Conservation (phyloP, 148 eudicot species). For the Pharnaceum exiguum region DNA sequence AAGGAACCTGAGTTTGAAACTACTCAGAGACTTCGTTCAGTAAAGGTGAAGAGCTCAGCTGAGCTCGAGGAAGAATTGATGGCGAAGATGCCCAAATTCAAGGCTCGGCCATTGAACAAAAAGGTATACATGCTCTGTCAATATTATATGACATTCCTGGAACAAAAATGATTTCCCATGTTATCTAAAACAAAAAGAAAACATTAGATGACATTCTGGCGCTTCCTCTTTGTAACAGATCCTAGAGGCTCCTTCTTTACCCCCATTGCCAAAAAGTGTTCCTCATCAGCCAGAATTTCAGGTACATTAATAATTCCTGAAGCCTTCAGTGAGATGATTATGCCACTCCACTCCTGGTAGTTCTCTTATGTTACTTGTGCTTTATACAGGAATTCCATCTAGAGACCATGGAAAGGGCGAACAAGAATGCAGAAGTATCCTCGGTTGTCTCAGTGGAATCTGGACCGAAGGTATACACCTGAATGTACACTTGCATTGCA, state of each 20-base stretch:
- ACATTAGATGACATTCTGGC: too few relatives aligned
- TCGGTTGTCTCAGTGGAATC: conserved; percentile 65
- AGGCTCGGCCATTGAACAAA: conserved; percentile 82
- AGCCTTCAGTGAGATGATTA: not conserved
- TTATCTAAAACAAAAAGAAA: too few relatives aligned
- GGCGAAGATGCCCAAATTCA: conserved; percentile 96
- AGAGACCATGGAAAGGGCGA: conserved; percentile 84
- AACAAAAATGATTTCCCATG: too few relatives aligned
- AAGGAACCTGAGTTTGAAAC: conserved; percentile 91
- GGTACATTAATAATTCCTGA: conserved; percentile 30
- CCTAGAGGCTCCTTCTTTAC: conserved; percentile 63
- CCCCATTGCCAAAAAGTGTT: conserved; percentile 58
- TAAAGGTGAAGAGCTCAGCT: conserved; percentile 73
- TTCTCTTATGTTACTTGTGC: not conserved
- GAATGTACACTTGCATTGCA: not conserved
- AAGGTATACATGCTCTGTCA: conserved; percentile 72
- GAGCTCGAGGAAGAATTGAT: conserved; percentile 97
- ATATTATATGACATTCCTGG: too few relatives aligned
- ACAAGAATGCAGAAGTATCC: conserved; percentile 61
- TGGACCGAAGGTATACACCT: conserved; percentile 33
- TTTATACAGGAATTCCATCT: conserved; percentile 63
- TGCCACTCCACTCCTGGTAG: not conserved
- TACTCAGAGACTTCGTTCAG: conserved; percentile 68
- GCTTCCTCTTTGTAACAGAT: conserved; percentile 41
- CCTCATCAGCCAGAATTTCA: conserved; percentile 79